phyloP scores from a whole-genome alignment of 352 stramenopile genomes.

The Globisporangium splendens region DNA sequence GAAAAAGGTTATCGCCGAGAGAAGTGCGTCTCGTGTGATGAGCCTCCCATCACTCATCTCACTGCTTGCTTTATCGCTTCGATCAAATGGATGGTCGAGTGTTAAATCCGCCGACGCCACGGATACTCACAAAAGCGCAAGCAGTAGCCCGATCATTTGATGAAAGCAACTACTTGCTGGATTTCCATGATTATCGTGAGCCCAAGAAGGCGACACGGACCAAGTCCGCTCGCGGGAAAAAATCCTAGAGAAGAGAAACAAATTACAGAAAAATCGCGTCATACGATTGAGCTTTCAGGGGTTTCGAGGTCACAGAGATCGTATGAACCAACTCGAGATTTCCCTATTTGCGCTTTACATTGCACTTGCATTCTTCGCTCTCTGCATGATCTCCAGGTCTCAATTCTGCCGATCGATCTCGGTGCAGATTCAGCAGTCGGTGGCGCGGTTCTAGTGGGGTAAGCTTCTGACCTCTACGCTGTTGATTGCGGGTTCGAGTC shows the following conservation, averaged over 20 bases:
- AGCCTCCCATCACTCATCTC: slow-evolving; percentile 79
- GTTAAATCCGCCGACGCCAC: slow-evolving; percentile 26
- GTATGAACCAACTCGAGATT: background rate
- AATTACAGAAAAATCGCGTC: background rate
- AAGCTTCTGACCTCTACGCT: too few relatives aligned
- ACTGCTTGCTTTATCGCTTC: slow-evolving; percentile 24
- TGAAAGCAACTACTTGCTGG: slow-evolving; percentile 11
- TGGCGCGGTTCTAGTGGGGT: too few relatives aligned
- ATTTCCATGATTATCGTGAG: slow-evolving; percentile 12
- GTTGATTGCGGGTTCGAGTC: too few relatives aligned
- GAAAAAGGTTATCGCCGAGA: slow-evolving; percentile 38
- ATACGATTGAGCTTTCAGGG: background rate
- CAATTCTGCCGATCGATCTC: too few relatives aligned
- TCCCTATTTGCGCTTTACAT: too few relatives aligned
- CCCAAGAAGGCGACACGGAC: background rate
- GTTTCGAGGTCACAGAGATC: background rate
- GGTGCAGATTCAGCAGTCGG: too few relatives aligned
- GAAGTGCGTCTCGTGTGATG: slow-evolving; percentile 54
- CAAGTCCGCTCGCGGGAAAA: background rate
- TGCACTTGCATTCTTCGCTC: too few relatives aligned
- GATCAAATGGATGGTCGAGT: slow-evolving; percentile 24
- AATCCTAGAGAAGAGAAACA: background rate
- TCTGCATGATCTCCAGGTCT: too few relatives aligned
- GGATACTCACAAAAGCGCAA: slow-evolving; percentile 19
- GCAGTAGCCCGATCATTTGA: slow-evolving; percentile 14